Percentiles rank a stretch among this genome's conserved stretches.
These are phyloP conservation scores for Rhazya stricta DNA, from an alignment of 257 asterid species.

Conservation along the genomic window DNA sequence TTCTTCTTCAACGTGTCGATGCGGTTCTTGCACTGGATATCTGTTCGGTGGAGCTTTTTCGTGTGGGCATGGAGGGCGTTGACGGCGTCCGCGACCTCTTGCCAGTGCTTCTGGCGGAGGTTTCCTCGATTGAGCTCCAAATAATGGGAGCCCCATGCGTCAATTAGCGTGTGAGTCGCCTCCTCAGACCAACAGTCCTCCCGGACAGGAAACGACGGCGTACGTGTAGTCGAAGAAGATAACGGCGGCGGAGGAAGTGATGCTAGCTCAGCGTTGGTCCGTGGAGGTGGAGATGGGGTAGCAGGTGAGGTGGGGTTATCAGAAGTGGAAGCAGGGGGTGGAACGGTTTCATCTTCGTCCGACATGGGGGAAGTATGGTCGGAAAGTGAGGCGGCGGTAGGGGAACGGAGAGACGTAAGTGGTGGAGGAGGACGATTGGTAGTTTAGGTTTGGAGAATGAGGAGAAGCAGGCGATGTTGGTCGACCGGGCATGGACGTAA, in stretches of 20 bases:
- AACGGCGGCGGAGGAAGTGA: conserved; percentile 8
- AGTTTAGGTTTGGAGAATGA: neutral
- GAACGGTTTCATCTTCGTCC: conserved; percentile 25
- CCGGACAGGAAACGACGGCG: conserved; percentile 52
- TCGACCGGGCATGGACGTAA: conserved; percentile 4
- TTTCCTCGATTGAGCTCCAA: conserved; percentile 74
- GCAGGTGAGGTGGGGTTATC: conserved; percentile 3
- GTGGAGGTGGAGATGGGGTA: conserved; percentile 4
- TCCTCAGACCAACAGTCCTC: conserved; percentile 95
- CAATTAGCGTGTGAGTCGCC: conserved; percentile 75
- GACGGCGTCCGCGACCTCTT: conserved; percentile 84
- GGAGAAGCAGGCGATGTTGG: conserved; percentile 6
- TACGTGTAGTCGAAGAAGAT: neutral
- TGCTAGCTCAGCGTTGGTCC: neutral
- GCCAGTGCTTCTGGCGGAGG: conserved; percentile 93
- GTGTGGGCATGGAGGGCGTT: conserved; percentile 64
- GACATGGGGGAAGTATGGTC: conserved; percentile 25
- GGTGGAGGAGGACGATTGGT: conserved; percentile 27
- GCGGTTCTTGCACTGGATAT: conserved; percentile 91
- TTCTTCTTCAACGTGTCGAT: conserved; percentile 89
- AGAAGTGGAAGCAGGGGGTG: conserved; percentile 2
- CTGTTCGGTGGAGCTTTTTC: conserved; percentile 66
- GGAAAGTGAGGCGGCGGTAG: conserved; percentile 7
- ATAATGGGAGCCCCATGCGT: conserved; percentile 78
- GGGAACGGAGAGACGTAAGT: conserved; percentile 13